These are phyloP conservation scores for Gaeumannomyces tritici DNA, from an alignment of 2,329 filamentous ascomycete genomes.

Conservation along the genomic window DNA sequence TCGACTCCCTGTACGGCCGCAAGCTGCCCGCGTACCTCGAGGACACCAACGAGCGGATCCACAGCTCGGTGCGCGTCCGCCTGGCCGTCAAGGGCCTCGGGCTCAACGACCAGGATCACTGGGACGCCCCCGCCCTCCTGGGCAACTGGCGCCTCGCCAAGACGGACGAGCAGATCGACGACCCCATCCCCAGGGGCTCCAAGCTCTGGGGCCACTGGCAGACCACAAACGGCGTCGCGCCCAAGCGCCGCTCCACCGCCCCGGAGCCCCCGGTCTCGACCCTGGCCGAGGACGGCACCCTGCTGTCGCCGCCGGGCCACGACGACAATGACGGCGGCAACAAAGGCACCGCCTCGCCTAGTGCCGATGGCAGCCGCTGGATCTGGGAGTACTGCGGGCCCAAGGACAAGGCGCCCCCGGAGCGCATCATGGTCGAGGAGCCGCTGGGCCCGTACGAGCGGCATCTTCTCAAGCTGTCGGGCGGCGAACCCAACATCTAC, in stretches of 20 bases:
- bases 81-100: slow-evolving; percentile 36
- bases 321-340: not conserved
- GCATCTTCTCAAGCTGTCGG: slow-evolving; percentile 33
- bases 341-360: not conserved
- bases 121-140: slow-evolving; percentile 34
- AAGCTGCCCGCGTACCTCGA: slow-evolving; percentile 29
- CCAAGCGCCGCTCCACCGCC: not conserved
- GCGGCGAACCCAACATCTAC: slow-evolving; percentile 31
- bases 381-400: slow-evolving; percentile 43
- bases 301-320: not conserved
- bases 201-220: slow-evolving; percentile 17
- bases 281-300: not conserved
- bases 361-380: slow-evolving; percentile 23
- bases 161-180: slow-evolving; percentile 18
- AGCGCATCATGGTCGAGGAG: slow-evolving; percentile 40
- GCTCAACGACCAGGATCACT: slow-evolving; percentile 28
- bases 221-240: not conserved
- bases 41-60: slow-evolving; percentile 45
- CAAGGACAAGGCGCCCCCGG: slow-evolving; percentile 27
- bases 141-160: slow-evolving; percentile 32
- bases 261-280: not conserved
- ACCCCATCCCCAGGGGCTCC: slow-evolving; percentile 20
- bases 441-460: slow-evolving; percentile 42
- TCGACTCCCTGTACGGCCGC: slow-evolving; percentile 28
- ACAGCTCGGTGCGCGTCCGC: slow-evolving; percentile 43